A percentile compares a stretch with the other conserved stretches of the same genome.
These are phyloP conservation scores for Plasmodium inui DNA, from an alignment of 169 alveolate genomes.

Conservation along the genomic window DNA sequence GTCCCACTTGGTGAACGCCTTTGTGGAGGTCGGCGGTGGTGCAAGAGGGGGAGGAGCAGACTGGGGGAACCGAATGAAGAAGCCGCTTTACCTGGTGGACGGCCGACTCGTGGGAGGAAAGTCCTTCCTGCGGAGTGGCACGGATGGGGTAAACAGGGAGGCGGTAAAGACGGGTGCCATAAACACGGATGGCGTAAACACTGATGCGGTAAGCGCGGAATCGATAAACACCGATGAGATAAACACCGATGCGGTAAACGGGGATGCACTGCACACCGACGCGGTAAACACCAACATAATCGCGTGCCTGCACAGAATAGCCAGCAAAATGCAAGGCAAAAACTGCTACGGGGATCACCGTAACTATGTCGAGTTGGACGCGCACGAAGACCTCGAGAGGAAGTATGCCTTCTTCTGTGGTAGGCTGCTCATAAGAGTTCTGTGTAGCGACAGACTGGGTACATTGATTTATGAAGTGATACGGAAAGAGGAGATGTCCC, in stretches of 20 bases:
- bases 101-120: background rate
- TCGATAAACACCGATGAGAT: no score
- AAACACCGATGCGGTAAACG: background rate
- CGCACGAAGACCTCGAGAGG: background rate
- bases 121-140: background rate
- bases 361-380: conserved; percentile 10
- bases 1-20: background rate
- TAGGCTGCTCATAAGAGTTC: conserved; percentile 20
- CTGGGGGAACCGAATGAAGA: background rate
- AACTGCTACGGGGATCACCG: conserved; percentile 41
- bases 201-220: background rate
- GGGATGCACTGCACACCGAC: background rate
- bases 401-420: conserved; percentile 59
- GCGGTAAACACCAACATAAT: conserved; percentile 5
- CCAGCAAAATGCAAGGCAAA: conserved; percentile 33
- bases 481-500: background rate
- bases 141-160: background rate
- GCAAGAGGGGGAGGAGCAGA: background rate
- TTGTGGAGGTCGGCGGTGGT: background rate
- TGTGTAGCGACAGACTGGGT: background rate
- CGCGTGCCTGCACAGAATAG: conserved; percentile 23
- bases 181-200: background rate
- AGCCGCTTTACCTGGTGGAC: background rate
- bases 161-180: background rate
- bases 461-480: conserved; percentile 30